Conservation (phyloP, 2,329 filamentous ascomycete genomes). For the Fusarium begoniae region DNA sequence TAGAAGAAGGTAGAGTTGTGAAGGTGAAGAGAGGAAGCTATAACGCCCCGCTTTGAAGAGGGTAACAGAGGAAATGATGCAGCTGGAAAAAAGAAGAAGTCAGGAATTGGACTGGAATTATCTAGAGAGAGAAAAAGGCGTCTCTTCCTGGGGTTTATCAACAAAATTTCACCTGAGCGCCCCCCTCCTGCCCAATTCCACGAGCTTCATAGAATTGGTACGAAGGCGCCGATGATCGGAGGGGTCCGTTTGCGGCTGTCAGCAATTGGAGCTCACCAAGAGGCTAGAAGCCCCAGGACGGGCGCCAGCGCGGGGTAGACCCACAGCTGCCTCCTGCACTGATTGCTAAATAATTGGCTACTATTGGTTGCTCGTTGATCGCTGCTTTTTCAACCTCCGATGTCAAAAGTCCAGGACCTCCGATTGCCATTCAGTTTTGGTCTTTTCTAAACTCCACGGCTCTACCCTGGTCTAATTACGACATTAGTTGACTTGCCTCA, state of each 20-base stretch:
- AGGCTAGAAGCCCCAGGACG: conserved; percentile 31
- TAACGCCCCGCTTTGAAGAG: background rate
- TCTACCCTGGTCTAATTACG: conserved; percentile 30
- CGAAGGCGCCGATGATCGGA: conserved; percentile 45
- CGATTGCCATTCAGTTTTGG: conserved; percentile 14
- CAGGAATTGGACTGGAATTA: conserved; percentile 17
- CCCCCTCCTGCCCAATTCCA: conserved; percentile 25
- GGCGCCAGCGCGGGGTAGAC: conserved; percentile 43
- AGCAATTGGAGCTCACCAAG: conserved; percentile 40
- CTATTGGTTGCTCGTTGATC: conserved; percentile 39
- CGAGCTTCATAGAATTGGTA: conserved; percentile 41
- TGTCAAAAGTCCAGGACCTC: conserved; percentile 24
- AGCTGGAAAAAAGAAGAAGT: background rate
- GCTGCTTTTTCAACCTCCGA: conserved; percentile 41
- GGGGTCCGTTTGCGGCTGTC: conserved; percentile 32
- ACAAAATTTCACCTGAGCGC: conserved; percentile 37
- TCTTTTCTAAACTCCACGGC: conserved; percentile 1
- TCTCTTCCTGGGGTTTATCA: conserved; percentile 40
- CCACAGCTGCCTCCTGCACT: conserved; percentile 35
- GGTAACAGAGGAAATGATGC: background rate
- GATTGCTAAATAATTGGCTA: conserved; percentile 43
- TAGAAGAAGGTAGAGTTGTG: background rate
- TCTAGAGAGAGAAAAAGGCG: conserved; percentile 18
- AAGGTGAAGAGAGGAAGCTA: conserved; percentile 11
- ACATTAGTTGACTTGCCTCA: conserved; percentile 3